Evolutionary conservation across 768 basidiomycete species (phyloP).

Genomic region (Hygrocybe coccinea): DNA sequence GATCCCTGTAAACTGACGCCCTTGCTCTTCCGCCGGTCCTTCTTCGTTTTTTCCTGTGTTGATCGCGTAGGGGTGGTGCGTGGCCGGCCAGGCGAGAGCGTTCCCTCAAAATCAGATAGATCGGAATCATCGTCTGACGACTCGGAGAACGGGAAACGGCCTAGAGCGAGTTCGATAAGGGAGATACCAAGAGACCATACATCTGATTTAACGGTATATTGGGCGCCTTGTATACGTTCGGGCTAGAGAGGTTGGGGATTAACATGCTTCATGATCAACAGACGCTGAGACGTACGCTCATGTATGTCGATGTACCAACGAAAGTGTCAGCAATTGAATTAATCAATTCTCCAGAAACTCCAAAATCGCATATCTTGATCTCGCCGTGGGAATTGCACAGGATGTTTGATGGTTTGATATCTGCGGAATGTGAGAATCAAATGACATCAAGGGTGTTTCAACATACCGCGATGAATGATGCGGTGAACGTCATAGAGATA

Average conservation of each 20-base stretch:
- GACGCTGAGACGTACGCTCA: slow-evolving; percentile 71
- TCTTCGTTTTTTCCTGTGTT: slow-evolving; percentile 46
- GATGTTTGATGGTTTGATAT: slow-evolving; percentile 99
- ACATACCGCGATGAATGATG: slow-evolving; percentile 95
- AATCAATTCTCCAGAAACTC: slow-evolving; percentile 97
- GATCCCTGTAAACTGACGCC: slow-evolving; percentile 93
- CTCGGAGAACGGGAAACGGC: slow-evolving; percentile 94
- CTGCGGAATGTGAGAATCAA: slow-evolving; percentile 41
- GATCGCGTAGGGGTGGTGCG: slow-evolving; percentile 39
- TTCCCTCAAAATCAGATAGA: slow-evolving; percentile 75
- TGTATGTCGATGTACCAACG: slow-evolving; percentile 97
- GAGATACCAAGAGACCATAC: slow-evolving; percentile 99
- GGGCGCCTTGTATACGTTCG: slow-evolving; percentile 97
- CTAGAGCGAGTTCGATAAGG: slow-evolving; percentile 92
- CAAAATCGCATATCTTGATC: slow-evolving; percentile 99
- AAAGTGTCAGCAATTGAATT: slow-evolving; percentile 99
- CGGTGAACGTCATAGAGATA: slow-evolving; percentile 97
- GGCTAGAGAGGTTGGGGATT: slow-evolving; percentile 52
- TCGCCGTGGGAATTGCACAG: slow-evolving; percentile 90
- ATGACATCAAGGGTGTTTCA: not conserved
- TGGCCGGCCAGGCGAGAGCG: slow-evolving; percentile 68
- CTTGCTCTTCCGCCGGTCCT: slow-evolving; percentile 81
- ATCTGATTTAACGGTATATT: slow-evolving; percentile 98
- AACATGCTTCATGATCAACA: slow-evolving; percentile 9
- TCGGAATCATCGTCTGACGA: slow-evolving; percentile 72